phyloP scores from a whole-genome alignment of 768 basidiomycete genomes.

The Brasilioporus rufonigricans region DNA sequence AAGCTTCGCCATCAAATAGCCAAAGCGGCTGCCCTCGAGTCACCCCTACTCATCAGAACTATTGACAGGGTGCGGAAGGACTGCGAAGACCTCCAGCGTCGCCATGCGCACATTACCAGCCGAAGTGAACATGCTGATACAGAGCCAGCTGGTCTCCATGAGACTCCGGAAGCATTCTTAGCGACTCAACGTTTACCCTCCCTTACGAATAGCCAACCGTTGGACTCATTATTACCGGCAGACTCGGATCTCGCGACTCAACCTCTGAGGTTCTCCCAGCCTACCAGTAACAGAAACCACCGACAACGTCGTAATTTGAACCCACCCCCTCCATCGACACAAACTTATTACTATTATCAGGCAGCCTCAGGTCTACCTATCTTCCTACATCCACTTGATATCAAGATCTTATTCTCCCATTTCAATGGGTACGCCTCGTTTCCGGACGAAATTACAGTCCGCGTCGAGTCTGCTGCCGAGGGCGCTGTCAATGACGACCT shows the following conservation, averaged over 20 bases:
- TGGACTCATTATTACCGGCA: background rate
- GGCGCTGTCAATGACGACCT: conserved; percentile 90
- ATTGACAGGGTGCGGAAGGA: conserved; percentile 64
- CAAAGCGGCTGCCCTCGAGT: conserved; percentile 75
- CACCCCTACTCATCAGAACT: conserved; percentile 56
- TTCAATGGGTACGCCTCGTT: conserved; percentile 79
- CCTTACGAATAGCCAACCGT: conserved; percentile 8
- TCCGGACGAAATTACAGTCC: conserved; percentile 76
- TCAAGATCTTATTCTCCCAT: conserved; percentile 85
- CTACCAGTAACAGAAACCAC: conserved; percentile 39
- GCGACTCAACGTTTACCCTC: conserved; percentile 36
- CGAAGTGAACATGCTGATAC: conserved; percentile 25
- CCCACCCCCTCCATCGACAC: conserved; percentile 81
- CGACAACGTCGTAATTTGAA: conserved; percentile 77
- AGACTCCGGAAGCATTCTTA: conserved; percentile 61
- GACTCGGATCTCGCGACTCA: conserved; percentile 6
- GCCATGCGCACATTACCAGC: conserved; percentile 15
- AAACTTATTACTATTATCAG: conserved; percentile 96
- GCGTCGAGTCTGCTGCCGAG: conserved; percentile 74
- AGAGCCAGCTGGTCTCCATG: conserved; percentile 22
- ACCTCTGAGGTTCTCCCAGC: conserved; percentile 3
- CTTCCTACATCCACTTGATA: conserved; percentile 95
- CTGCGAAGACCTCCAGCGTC: conserved; percentile 51
- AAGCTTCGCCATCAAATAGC: conserved; percentile 79
- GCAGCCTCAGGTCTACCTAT: conserved; percentile 87